Base-by-base conservation (phyloP, 495 filamentous ascomycete genomes). In the Trichocladium antarcticum region DNA sequence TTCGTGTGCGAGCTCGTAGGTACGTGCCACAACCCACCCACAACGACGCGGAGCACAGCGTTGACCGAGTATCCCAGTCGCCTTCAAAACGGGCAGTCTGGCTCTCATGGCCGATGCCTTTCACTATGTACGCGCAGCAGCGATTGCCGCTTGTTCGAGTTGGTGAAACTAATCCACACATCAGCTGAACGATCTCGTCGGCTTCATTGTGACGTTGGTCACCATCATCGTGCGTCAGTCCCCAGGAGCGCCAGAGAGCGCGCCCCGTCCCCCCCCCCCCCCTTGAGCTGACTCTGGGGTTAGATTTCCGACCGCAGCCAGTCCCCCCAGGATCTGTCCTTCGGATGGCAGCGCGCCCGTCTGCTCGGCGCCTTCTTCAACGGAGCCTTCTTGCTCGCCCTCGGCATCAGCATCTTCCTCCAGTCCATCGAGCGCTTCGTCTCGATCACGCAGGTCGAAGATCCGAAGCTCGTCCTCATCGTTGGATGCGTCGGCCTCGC, bases 51-150 rank as follows among this genome's bases (percentile, higher is more conserved):
- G 24, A 27, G 24, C 24, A 27, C 24, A 27, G 8, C 4, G 37
- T 24, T 45, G 22, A 42, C n/a, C 2, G n/a, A 11, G 3, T 34
- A 15, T 15, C 9, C 22, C 43, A 77, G 73, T 89, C 55, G 90
- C 89, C 37, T 92, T 89, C 72, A 73, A 76, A 34, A 89, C 89
- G 28, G 79, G 84, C 59, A 96, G 90, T 32, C 79, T 97, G 46
- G 90, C 89, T 16, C 79, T 97, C 12, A 78, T 94, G 40, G 90
- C 90, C 35, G 90, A 97, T 71, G 87, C 89, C 22, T 95, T 96
- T 68, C 90, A 97, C 59, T 93, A 95, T 80, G 87, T 90, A 70
- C 57, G 74, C 39, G 11, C 20, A 16, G 1, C 14, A 16, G 17
- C 28, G 12, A 31, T 8, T 14, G 20, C 17, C 5, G 21, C 11